phyloP scores from a whole-genome alignment of 208 protist species.

The Leishmania tropica region DNA sequence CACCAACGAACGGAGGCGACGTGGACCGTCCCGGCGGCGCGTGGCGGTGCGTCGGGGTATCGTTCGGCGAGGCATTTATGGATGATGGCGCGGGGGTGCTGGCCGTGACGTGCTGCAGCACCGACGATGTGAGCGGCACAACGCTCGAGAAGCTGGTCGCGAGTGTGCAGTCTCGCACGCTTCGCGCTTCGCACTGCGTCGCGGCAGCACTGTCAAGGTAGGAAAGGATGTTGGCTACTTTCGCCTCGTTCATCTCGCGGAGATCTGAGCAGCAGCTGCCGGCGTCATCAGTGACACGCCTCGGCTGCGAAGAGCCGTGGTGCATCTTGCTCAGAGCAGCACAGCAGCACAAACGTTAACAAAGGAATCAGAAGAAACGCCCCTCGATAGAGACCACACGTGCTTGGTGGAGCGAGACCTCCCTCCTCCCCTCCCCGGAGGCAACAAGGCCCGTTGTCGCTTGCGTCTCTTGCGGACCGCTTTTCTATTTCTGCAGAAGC shows the following conservation, averaged over 20 bases:
- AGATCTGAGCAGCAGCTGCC: conserved; percentile 75
- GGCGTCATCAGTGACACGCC: not conserved
- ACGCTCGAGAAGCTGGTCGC: conserved; percentile 20
- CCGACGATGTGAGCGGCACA: conserved; percentile 38
- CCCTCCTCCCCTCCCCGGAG: not conserved
- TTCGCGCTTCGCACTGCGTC: not conserved
- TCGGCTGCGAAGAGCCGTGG: conserved; percentile 10
- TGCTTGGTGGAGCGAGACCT: not conserved
- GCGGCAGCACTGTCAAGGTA: conserved; percentile 57
- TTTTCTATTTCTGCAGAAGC: conserved; percentile 3
- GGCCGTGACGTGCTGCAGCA: conserved; percentile 36
- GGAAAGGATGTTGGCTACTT: conserved; percentile 83
- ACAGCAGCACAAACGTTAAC: not conserved
- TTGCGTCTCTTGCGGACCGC: not conserved
- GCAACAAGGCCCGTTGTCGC: not conserved
- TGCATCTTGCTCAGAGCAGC: not conserved
- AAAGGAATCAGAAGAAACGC: not conserved
- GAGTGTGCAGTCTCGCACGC: conserved; percentile 16
- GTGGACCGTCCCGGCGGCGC: not conserved
- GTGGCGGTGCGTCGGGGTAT: not conserved
- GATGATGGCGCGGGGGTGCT: conserved; percentile 24
- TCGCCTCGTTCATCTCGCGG: conserved; percentile 89
- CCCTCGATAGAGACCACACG: not conserved
- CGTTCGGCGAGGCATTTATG: not conserved
- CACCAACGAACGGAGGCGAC: not conserved